Evolutionary conservation across 2,329 filamentous ascomycete species (phyloP).

Genomic region (Exophiala spinifera): DNA sequence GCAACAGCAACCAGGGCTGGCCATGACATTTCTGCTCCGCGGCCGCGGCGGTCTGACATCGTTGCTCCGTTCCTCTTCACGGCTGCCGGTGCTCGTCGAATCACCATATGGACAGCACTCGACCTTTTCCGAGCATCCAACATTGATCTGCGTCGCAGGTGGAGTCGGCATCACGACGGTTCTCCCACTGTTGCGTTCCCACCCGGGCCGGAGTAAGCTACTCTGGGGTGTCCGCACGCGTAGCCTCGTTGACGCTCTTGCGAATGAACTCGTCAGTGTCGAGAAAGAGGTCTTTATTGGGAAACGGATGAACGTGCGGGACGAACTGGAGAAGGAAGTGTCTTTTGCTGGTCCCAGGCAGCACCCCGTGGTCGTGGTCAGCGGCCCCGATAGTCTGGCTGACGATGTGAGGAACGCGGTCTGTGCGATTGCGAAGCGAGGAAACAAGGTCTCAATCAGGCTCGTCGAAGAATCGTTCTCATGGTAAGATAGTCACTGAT

Average conservation of each 20-base stretch:
- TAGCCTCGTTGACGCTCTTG: slow-evolving; percentile 35
- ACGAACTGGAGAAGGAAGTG: slow-evolving; percentile 32
- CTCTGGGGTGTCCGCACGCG: slow-evolving; percentile 5
- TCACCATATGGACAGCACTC: not conserved
- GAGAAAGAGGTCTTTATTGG: slow-evolving; percentile 41
- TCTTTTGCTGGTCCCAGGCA: slow-evolving; percentile 29
- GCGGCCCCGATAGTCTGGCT: slow-evolving; percentile 42
- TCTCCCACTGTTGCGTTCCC: slow-evolving; percentile 36
- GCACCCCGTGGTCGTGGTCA: slow-evolving; percentile 40
- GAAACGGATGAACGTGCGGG: slow-evolving; percentile 34
- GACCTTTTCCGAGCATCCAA: slow-evolving; percentile 1
- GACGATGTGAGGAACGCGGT: slow-evolving; percentile 41
- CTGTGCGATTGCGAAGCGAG: slow-evolving; percentile 9
- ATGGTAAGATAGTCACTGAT: slow-evolving; percentile 17
- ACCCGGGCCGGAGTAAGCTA: slow-evolving; percentile 28
- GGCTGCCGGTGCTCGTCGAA: slow-evolving; percentile 29
- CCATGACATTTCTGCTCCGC: slow-evolving; percentile 3
- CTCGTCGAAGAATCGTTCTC: slow-evolving; percentile 33
- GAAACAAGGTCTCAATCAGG: slow-evolving; percentile 26
- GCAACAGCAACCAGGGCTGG: not conserved
- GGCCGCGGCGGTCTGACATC: slow-evolving; percentile 36
- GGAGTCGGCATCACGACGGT: slow-evolving; percentile 50
- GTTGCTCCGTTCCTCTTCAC: slow-evolving; percentile 27
- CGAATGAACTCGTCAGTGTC: slow-evolving; percentile 27
- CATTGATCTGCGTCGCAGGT: slow-evolving; percentile 45